Conservation (phyloP, 352 stramenopile species). For the Phytophthora lateralis region DNA sequence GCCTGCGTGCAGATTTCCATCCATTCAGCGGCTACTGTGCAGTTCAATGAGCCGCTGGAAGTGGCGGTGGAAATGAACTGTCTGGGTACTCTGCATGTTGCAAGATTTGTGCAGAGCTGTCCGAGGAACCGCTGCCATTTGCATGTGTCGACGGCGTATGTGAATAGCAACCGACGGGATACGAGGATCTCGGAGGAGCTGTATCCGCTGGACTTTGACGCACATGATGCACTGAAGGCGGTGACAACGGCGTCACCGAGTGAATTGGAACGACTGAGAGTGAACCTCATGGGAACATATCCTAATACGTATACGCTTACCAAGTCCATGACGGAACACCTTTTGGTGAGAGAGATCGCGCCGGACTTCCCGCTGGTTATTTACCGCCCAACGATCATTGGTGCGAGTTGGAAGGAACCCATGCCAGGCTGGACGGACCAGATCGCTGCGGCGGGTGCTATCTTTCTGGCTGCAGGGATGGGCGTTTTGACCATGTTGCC, state of each 20-base stretch:
- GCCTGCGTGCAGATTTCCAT: conserved; percentile 68
- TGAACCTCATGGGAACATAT: conserved; percentile 88
- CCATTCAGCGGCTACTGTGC: conserved; percentile 86
- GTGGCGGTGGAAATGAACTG: conserved; percentile 89
- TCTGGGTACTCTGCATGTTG: conserved; percentile 63
- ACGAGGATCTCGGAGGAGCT: conserved; percentile 64
- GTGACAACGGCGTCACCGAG: conserved; percentile 56
- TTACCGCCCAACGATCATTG: conserved; percentile 87
- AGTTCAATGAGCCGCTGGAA: conserved; percentile 89
- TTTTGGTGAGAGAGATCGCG: conserved; percentile 56
- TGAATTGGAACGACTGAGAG: conserved; percentile 65
- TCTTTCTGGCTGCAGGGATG: conserved; percentile 80
- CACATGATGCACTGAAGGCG: conserved; percentile 62
- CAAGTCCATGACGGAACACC: conserved; percentile 88
- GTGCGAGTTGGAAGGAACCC: conserved; percentile 86
- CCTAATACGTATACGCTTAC: conserved; percentile 91
- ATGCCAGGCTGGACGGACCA: conserved; percentile 86
- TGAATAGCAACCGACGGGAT: conserved; percentile 83
- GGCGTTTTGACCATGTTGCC: conserved; percentile 85
- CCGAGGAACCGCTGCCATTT: conserved; percentile 60
- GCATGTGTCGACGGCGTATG: conserved; percentile 86
- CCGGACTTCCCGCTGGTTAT: conserved; percentile 71
- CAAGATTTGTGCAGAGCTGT: conserved; percentile 69
- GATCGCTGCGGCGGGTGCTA: conserved; percentile 74
- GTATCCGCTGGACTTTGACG: conserved; percentile 88